Conservation (phyloP, 345 rosid genomes). For the Populus davidiana region DNA sequence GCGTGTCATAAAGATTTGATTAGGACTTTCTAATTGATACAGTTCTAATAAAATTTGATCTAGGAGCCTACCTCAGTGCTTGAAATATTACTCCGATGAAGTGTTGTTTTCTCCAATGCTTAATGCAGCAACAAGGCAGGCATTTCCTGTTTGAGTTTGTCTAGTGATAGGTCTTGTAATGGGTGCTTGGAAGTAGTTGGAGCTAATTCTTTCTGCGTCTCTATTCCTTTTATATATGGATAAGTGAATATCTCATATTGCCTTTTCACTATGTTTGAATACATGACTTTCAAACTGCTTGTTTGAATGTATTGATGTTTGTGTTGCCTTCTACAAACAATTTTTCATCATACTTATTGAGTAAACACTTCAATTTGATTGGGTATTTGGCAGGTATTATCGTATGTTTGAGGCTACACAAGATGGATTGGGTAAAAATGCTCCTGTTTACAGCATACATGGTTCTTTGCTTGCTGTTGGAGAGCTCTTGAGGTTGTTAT, state of each 20-base stretch:
- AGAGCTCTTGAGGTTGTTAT: conserved; percentile 78
- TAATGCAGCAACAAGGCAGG: background rate
- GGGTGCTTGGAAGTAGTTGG: background rate
- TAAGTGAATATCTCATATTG: background rate
- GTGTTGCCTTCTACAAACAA: too few species aligned
- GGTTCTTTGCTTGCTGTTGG: conserved; percentile 99
- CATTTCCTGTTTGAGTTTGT: background rate
- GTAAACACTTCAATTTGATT: background rate
- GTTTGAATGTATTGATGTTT: background rate
- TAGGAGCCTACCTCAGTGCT: background rate
- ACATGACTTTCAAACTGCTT: background rate
- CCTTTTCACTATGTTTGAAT: background rate
- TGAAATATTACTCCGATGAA: background rate
- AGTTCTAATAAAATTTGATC: background rate
- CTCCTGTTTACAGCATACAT: conserved; percentile 96
- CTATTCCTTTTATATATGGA: background rate
- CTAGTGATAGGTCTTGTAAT: background rate
- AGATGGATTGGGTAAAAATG: conserved; percentile 90
- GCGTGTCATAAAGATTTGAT: background rate
- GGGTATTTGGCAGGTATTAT: conserved; percentile 68
- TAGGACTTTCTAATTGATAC: background rate
- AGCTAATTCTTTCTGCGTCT: background rate
- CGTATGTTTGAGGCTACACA: conserved; percentile 99
- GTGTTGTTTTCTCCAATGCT: background rate
- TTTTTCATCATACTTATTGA: background rate